Percentiles rank a stretch among this genome's conserved stretches.
phyloP scores from a whole-genome alignment of 192 early-diverging fungal species.

The Backusella tarrabulga region DNA sequence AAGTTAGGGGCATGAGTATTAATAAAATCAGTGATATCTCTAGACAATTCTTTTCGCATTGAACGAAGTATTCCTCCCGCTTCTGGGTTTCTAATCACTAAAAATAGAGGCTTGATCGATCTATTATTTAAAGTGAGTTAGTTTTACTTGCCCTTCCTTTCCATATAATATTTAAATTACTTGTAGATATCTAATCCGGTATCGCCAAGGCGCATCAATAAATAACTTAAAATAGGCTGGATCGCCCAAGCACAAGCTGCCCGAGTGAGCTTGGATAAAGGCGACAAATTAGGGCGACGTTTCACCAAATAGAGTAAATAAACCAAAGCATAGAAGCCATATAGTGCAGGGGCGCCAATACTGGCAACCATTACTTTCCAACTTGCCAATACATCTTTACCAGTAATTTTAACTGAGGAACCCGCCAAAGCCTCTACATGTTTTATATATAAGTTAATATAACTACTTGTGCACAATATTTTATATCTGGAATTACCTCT shows the following conservation, averaged over 20 bases:
- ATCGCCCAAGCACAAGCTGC: slow-evolving; percentile 35
- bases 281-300: slow-evolving; percentile 18
- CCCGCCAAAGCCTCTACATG: slow-evolving; percentile 73
- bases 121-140: slow-evolving; percentile 25
- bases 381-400: slow-evolving; percentile 91
- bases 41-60: slow-evolving; percentile 66
- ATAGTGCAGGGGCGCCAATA: slow-evolving; percentile 69
- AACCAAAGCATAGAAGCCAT: slow-evolving; percentile 66
- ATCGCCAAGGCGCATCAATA: slow-evolving; percentile 70
- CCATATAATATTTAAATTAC: slow-evolving; percentile 21
- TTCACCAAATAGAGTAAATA: slow-evolving; percentile 44
- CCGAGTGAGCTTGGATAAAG: slow-evolving; percentile 30
- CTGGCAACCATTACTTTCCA: slow-evolving; percentile 90
- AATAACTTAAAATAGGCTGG: slow-evolving; percentile 67
- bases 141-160: neutral
- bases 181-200: slow-evolving; percentile 72
- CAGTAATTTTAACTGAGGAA: slow-evolving; percentile 92
- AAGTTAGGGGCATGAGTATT: slow-evolving; percentile 74
- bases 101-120: slow-evolving; percentile 82
- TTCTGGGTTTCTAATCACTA: slow-evolving; percentile 61
- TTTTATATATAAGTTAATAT: neutral
- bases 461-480: neutral
- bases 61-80: slow-evolving; percentile 44
- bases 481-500: slow-evolving; percentile 28
- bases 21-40: slow-evolving; percentile 74